Evolutionary conservation across 2,329 filamentous ascomycete species (phyloP).

Genomic region (Dactylellina drechsleri): DNA sequence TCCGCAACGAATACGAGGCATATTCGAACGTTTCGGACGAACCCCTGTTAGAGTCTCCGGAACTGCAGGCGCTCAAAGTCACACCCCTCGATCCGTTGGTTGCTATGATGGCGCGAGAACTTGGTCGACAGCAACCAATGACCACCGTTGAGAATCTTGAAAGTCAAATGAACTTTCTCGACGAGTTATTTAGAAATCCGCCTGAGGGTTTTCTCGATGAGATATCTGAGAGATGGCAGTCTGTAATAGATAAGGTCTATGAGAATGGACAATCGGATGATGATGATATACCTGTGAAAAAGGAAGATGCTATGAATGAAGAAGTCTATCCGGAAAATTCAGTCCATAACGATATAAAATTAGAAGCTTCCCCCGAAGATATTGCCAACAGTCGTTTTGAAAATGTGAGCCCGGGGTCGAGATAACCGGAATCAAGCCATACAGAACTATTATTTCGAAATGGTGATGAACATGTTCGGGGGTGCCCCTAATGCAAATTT

Average conservation of each 20-base stretch:
- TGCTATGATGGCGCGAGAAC: neutral
- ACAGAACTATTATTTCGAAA: neutral
- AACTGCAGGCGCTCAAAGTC: too few species aligned
- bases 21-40: too few species aligned
- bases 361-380: neutral
- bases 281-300: neutral
- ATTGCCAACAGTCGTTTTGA: neutral
- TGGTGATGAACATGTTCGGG: neutral
- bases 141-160: constrained; percentile 16
- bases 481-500: neutral
- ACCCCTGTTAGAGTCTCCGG: too few species aligned
- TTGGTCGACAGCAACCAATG: constrained; percentile 18
- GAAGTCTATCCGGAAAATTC: neutral
- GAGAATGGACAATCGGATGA: too few species aligned
- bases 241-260: too few species aligned
- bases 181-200: neutral
- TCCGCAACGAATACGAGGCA: too few species aligned
- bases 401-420: neutral
- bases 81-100: neutral
- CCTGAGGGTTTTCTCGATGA: neutral
- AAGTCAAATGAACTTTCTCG: neutral
- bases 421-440: neutral
- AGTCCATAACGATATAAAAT: too few species aligned
- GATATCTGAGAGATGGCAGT: too few species aligned
- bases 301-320: constrained; percentile 7